Conservation (phyloP, 1,284 basidiomycete species). For the Sutorius eximius region DNA sequence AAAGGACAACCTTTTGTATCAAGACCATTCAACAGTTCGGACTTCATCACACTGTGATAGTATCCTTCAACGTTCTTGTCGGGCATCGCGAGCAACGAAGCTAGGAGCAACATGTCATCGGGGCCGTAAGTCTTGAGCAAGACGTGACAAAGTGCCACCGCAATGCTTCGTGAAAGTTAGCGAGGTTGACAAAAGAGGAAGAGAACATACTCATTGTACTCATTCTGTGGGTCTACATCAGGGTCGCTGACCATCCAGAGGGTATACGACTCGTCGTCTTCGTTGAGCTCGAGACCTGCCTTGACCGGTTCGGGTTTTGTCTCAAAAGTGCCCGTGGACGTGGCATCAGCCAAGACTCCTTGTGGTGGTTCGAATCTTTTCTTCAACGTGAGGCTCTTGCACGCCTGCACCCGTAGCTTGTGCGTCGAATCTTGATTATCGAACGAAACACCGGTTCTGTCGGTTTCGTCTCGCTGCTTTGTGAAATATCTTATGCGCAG, state of each 20-base stretch:
- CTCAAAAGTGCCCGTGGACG: background rate
- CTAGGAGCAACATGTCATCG: constrained; percentile 22
- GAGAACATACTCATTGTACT: constrained; percentile 9
- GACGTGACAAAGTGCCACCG: constrained; percentile 21
- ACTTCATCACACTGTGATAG: background rate
- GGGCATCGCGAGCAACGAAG: constrained; percentile 16
- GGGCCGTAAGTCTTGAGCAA: constrained; percentile 21
- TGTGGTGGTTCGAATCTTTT: constrained; percentile 11
- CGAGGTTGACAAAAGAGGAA: background rate
- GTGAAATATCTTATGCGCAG: constrained; percentile 9
- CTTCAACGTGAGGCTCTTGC: constrained; percentile 12
- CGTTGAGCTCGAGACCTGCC: background rate
- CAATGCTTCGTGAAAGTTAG: constrained; percentile 14
- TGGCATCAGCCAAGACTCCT: constrained; percentile 4
- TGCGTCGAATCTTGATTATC: background rate
- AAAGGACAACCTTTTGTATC: constrained; percentile 1
- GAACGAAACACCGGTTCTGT: constrained; percentile 1
- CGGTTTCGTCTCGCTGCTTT: constrained; percentile 3
- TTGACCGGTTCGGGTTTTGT: background rate
- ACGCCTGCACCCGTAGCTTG: constrained; percentile 5
- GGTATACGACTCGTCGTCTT: background rate
- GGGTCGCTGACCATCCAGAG: background rate
- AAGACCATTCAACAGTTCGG: background rate
- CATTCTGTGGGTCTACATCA: too few relatives aligned
- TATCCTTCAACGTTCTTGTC: constrained; percentile 6